Evolutionary conservation across 1,284 basidiomycete species (phyloP).

Genomic region (Microbotryum lychnidis-dioicae): DNA sequence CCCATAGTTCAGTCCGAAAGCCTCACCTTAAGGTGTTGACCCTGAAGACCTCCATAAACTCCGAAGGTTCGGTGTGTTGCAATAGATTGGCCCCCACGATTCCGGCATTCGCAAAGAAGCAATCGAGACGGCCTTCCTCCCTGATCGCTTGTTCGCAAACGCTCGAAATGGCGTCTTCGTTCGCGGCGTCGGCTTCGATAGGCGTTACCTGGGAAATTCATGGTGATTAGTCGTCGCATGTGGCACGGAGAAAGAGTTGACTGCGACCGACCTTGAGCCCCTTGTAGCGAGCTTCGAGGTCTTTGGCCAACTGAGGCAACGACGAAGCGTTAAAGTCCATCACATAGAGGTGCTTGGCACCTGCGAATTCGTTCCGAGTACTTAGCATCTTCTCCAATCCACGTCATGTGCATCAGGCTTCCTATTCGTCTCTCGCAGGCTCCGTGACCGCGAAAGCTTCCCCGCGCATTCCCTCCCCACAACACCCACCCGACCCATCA

Average conservation of each 20-base stretch:
- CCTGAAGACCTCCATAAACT: slow-evolving; percentile 66
- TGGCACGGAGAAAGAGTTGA: too few species aligned
- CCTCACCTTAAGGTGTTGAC: slow-evolving; percentile 74
- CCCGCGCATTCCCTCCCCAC: too few species aligned
- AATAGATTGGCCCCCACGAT: slow-evolving; percentile 38
- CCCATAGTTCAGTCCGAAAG: not conserved
- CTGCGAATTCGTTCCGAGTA: slow-evolving; percentile 41
- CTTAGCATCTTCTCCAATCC: not conserved
- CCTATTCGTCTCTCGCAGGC: too few species aligned
- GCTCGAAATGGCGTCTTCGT: slow-evolving; percentile 59
- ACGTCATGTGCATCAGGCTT: not conserved
- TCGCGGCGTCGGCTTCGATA: slow-evolving; percentile 71
- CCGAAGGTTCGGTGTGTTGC: slow-evolving; percentile 53
- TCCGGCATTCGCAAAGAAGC: slow-evolving; percentile 86
- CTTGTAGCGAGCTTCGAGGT: slow-evolving; percentile 60
- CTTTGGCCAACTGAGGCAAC: slow-evolving; percentile 60
- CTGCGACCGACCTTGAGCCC: slow-evolving; percentile 57
- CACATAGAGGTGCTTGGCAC: slow-evolving; percentile 73
- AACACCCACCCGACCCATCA: too few species aligned
- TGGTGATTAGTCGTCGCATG: too few species aligned
- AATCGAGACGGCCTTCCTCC: slow-evolving; percentile 77
- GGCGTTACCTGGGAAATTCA: slow-evolving; percentile 52
- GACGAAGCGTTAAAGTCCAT: slow-evolving; percentile 66
- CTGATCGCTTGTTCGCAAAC: slow-evolving; percentile 63
- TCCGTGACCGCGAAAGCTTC: too few species aligned